Base-by-base conservation (phyloP, 2,329 filamentous ascomycete species). In the Thielaviopsis populi region DNA sequence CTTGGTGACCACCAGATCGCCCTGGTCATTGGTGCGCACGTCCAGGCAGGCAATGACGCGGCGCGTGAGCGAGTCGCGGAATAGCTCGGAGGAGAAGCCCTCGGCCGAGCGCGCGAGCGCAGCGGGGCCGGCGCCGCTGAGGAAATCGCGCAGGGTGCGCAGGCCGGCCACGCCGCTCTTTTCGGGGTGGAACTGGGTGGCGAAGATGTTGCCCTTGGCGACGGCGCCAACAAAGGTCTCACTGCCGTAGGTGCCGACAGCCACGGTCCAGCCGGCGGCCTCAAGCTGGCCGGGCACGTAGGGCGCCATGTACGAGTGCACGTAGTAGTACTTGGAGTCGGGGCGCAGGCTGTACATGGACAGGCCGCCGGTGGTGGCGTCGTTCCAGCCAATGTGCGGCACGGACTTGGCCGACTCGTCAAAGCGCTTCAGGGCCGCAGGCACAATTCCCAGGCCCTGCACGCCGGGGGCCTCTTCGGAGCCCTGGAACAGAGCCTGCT, bases 311-410 rank as follows among this genome's bases (percentile, higher is more conserved):
- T 94, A 99, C 1, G 90, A 91, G 79, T 99, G 94, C 64, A 99
- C 92, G 72, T 99, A 99, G 77, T 99, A 99, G 79, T 99, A 99
- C 75, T 97, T 99, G 72, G 89, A 95, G 62, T 81, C 80, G 0
- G 89, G 85, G 33, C 82, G 79, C 63, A 99, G 76, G 65, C 88
- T 91, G 73, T 92, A 96, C 65, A 97, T 81, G 69, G 72, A 73
- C 65, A 72, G 74, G 66, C 73, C 76, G 66, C 70, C 76, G 0
- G 86, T 84, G 69, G 85, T 86, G 54, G 95, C 94, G 69, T 86
- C 91, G 75, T 99, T 99, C 94, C 94, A 99, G 63, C 94, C 94
- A 73, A 99, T 99, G 76, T 99, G 95, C 46, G 94, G 94, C n/a
- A 99, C 95, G 43, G 91, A 86, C 76, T 97, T 97, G 70, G 82